Conservation (phyloP, 805 yeast genomes). For the Wickerhamomyces chaumierensis region DNA sequence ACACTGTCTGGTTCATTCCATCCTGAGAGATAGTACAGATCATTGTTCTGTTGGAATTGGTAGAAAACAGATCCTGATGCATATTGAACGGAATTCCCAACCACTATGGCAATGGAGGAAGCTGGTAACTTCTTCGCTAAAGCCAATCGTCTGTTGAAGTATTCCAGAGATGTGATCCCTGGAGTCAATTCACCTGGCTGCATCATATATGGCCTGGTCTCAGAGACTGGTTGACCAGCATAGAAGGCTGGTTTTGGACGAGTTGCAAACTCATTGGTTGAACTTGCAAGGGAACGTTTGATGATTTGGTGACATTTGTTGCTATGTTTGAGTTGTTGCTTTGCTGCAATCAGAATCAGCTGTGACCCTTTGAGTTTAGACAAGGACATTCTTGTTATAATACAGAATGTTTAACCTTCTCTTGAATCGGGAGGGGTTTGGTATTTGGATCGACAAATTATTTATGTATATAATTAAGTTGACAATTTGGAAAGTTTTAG, state of each 20-base stretch:
- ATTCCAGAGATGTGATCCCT: slow-evolving; percentile 78
- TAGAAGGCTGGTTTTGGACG: slow-evolving; percentile 22
- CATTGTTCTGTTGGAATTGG: slow-evolving; percentile 86
- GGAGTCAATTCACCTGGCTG: slow-evolving; percentile 76
- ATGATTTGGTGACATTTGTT: no score
- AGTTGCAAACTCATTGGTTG: slow-evolving; percentile 2
- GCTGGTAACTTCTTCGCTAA: slow-evolving; percentile 48
- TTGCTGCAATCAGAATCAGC: no score
- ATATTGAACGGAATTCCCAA: slow-evolving; percentile 62
- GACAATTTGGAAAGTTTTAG: no score
- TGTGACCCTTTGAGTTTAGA: no score
- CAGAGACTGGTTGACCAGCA: slow-evolving; percentile 81
- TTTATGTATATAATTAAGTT: no score
- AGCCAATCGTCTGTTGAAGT: slow-evolving; percentile 55
- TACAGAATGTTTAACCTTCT: no score
- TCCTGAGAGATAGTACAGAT: slow-evolving; percentile 79
- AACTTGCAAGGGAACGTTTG: no score
- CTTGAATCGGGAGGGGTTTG: no score
- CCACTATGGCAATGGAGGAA: slow-evolving; percentile 58
- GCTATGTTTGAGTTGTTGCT: no score
- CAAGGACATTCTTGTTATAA: no score
- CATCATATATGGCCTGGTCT: slow-evolving; percentile 71
- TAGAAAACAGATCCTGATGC: slow-evolving; percentile 89
- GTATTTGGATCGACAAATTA: no score
- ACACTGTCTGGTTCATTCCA: slow-evolving; percentile 86